Evolutionary conservation across 2,329 filamentous ascomycete genomes (phyloP), one percentile per base, ranked within the genome.

Genomic region (Apiospora marii): DNA sequence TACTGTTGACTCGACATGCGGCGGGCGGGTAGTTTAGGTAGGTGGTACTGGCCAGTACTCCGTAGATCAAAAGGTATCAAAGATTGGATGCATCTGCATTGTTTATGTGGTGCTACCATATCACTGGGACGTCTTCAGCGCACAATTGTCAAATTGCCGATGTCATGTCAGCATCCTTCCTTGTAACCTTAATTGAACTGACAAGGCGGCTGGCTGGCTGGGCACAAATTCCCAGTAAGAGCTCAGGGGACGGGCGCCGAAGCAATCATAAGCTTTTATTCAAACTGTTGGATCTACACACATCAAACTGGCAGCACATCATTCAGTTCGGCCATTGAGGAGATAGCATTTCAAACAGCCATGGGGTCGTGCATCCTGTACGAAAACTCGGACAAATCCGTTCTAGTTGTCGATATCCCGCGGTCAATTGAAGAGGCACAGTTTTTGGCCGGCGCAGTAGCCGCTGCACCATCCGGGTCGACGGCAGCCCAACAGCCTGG

Each of bases 381-480:
- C 81, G 85, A 88, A 75, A 90, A 86, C 74, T 76, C 80, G 1
- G 82, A 84, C 67, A 78, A 82, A 68, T 85, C 87, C 67, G 81
- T 92, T 70, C 84, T 89, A 30, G 80, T 94, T 37, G 80, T 95
- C 70, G 93, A 95, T 77, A 88, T 94, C 67, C 92, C 93, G 34
- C 84, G 85, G 24, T 93, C 93, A 1, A 88, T 95, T 51, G 91
- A 93, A 75, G 85, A 89, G 73, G 90, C 89, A 24, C 93, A 95
- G 81, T 85, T 86, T 46, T 82, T 83, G 16, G 79, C 82, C 8
- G 82, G 81, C 43, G 76, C 53, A 10, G 53, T 1, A 3, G 30
- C 53, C 43, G 76, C 27, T 22, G 27, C 27, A 61, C 24, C 53
- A 22, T 19, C 27, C 19, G 30, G 19, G 58, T 41, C 58, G 58